Evolutionary conservation across 139 green algal species (phyloP).

Genomic region (Tetraselmis striata): DNA sequence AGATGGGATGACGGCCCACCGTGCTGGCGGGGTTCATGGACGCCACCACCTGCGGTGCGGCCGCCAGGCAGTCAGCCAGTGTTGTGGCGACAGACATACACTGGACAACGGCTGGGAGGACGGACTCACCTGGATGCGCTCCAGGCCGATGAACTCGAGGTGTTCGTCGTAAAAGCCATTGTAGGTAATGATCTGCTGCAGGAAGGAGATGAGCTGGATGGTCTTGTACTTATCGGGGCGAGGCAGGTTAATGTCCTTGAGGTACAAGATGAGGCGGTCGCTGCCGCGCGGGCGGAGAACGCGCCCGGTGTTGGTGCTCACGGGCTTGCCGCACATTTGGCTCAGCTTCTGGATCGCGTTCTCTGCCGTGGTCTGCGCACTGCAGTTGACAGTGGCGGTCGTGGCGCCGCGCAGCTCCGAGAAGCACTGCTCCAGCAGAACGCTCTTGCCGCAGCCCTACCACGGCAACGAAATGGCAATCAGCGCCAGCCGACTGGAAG

Average conservation of each 20-base stretch:
- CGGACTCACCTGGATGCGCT: slow-evolving; percentile 39
- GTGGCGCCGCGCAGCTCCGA: neutral
- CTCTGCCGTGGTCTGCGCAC: slow-evolving; percentile 58
- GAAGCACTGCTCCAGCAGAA: slow-evolving; percentile 48
- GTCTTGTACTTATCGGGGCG: slow-evolving; percentile 78
- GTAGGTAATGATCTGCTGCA: slow-evolving; percentile 77
- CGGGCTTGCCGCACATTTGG: slow-evolving; percentile 66
- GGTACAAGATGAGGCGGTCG: slow-evolving; percentile 55
- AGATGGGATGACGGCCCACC: slow-evolving; percentile 51
- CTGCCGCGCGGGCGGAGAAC: slow-evolving; percentile 56
- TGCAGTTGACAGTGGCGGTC: slow-evolving; percentile 51
- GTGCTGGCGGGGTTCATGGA: slow-evolving; percentile 57
- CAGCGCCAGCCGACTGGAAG: too few relatives aligned
- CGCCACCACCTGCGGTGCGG: slow-evolving; percentile 49
- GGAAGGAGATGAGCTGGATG: slow-evolving; percentile 65
- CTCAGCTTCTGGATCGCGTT: slow-evolving; percentile 72
- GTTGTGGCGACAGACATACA: neutral
- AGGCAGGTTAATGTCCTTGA: slow-evolving; percentile 68
- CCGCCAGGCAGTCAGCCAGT: neutral
- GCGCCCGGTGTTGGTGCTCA: slow-evolving; percentile 51
- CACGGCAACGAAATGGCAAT: too few relatives aligned
- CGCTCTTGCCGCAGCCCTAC: slow-evolving; percentile 63
- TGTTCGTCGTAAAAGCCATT: slow-evolving; percentile 69
- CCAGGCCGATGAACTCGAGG: slow-evolving; percentile 65
- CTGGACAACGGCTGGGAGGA: too few relatives aligned